A percentile compares a stretch with the other conserved stretches of the same genome.
These are phyloP conservation scores for Salvia hispanica DNA, from an alignment of 257 asterid species.

Conservation along the genomic window DNA sequence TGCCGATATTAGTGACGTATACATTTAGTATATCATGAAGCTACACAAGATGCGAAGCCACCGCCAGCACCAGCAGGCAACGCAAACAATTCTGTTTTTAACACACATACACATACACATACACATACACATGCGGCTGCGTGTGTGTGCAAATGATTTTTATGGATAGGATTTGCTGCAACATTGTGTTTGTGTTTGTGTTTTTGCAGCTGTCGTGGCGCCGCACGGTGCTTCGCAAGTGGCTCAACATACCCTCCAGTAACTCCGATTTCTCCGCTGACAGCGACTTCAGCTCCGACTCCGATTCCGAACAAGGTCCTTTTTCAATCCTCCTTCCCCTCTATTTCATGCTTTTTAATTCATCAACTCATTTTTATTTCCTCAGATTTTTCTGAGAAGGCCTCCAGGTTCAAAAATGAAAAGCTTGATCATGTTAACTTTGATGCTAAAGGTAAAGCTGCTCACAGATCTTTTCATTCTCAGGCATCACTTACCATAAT, in stretches of 20 bases:
- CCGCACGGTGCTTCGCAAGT: conserved; percentile 77
- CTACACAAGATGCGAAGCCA: conserved; percentile 18
- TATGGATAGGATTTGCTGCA: conserved; percentile 39
- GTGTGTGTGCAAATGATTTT: too few relatives aligned
- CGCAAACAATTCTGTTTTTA: too few relatives aligned
- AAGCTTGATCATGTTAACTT: neutral
- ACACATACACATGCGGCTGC: too few relatives aligned
- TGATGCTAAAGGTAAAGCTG: too few relatives aligned
- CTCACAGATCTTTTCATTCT: too few relatives aligned
- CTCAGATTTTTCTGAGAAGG: too few relatives aligned
- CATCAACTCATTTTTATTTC: too few relatives aligned
- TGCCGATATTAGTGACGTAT: too few relatives aligned
- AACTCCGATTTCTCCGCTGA: conserved; percentile 82
- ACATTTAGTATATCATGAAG: too few relatives aligned
- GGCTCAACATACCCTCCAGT: conserved; percentile 58
- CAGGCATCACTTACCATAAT: too few relatives aligned
- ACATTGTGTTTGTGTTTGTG: too few relatives aligned
- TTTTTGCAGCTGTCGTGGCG: conserved; percentile 81
- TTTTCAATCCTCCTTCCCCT: neutral
- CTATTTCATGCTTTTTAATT: neutral
- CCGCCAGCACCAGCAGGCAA: conserved; percentile 34
- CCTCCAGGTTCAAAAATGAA: conserved; percentile 48
- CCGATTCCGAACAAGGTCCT: conserved; percentile 47
- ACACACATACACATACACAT: too few relatives aligned
- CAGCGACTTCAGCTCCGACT: conserved; percentile 51